Percentiles rank a stretch among this genome's conserved stretches.
phyloP scores from a whole-genome alignment of 163 green algal species.

The Scenedesmus sp. region DNA sequence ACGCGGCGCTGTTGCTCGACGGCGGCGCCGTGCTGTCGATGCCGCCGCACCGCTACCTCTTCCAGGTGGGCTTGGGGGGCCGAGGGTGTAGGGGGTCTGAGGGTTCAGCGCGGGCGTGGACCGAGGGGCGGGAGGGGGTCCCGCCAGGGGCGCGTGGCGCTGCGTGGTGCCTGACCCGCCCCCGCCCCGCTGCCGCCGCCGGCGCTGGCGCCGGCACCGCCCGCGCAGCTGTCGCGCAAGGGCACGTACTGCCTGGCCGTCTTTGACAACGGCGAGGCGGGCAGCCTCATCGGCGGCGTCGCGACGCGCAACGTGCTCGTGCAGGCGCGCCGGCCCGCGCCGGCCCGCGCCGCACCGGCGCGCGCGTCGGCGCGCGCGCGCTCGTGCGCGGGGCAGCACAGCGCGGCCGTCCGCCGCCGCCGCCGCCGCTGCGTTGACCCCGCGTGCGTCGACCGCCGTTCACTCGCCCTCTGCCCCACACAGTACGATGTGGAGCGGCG shows the following conservation, averaged over 20 bases:
- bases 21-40: slow-evolving; percentile 43
- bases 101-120: no score
- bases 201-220: slow-evolving; percentile 9
- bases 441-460: no score
- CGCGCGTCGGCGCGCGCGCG: no score
- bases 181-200: no score
- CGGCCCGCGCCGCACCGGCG: no score
- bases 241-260: slow-evolving; percentile 84
- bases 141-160: no score
- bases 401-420: background rate
- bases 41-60: slow-evolving; percentile 84
- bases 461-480: background rate
- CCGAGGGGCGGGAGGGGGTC: no score
- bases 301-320: slow-evolving; percentile 87
- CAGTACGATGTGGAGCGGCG: slow-evolving; percentile 73
- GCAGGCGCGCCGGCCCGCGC: slow-evolving; percentile 66
- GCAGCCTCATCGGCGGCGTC: slow-evolving; percentile 86
- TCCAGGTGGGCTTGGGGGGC: slow-evolving; percentile 58
- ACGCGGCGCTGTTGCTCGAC: slow-evolving; percentile 4
- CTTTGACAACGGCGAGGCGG: slow-evolving; percentile 82
- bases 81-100: no score
- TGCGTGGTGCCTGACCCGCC: no score
- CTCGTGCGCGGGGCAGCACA: background rate
- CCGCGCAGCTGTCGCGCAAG: slow-evolving; percentile 8
- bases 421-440: background rate